Percentiles rank a stretch among this genome's conserved stretches.
Conservation (phyloP, 2,329 filamentous ascomycete genomes). For the Lecanosticta acicola region DNA sequence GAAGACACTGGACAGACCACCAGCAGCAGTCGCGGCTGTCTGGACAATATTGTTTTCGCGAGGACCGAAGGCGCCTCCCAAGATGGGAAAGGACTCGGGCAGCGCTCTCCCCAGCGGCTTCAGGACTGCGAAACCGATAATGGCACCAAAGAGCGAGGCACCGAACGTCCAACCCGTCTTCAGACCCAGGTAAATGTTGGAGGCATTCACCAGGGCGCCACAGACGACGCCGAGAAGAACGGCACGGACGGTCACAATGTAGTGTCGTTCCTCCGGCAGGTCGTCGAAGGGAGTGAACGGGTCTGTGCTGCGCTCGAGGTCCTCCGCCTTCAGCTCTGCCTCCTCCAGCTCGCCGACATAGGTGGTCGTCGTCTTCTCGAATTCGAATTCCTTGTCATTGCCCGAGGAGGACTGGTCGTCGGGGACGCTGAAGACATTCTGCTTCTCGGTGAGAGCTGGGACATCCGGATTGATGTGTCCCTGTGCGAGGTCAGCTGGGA, state of each 20-base stretch:
- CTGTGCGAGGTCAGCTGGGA: conserved; percentile 8
- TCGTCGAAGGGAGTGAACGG: conserved; percentile 41
- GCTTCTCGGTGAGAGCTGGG: conserved; percentile 33
- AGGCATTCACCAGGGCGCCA: conserved; percentile 56
- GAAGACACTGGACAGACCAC: conserved; percentile 54
- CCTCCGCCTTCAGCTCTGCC: conserved; percentile 24
- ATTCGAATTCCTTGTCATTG: conserved; percentile 22
- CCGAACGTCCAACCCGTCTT: conserved; percentile 43
- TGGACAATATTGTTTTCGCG: conserved; percentile 60
- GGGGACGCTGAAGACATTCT: conserved; percentile 32
- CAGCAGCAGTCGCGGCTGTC: conserved; percentile 55
- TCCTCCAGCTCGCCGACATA: conserved; percentile 28
- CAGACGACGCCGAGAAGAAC: conserved; percentile 51
- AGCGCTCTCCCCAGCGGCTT: conserved; percentile 49
- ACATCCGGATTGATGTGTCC: conserved; percentile 27
- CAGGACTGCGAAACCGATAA: conserved; percentile 56
- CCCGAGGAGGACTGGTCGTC: conserved; percentile 4
- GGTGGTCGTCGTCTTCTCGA: conserved; percentile 25
- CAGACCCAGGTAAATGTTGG: conserved; percentile 57
- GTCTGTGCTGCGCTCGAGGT: conserved; percentile 31
- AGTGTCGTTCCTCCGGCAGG: conserved; percentile 40
- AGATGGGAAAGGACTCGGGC: conserved; percentile 45
- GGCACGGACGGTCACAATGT: conserved; percentile 53
- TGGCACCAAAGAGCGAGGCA: conserved; percentile 41
- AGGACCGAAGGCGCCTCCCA: conserved; percentile 53